Base-by-base conservation (phyloP, 2,329 filamentous ascomycete species). In the Colletotrichum karsti region DNA sequence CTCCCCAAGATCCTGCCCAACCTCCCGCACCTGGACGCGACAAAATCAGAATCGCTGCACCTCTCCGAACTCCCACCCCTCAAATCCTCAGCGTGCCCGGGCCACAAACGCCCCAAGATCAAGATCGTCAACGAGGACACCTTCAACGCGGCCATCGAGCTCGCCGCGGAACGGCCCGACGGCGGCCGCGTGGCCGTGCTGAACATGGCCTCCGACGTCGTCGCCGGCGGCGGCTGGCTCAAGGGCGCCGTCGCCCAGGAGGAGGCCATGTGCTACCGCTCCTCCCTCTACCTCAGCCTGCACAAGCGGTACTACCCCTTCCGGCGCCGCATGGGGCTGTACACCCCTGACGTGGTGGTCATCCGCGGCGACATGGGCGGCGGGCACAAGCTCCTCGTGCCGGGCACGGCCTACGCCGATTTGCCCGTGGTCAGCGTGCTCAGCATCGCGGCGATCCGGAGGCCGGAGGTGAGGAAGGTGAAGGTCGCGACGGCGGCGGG, bases 261-360 rank as follows among this genome's bases (percentile, higher is more conserved):
- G 78, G 91, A 93, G 79, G 85, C 87, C 3, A 82, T 93, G 7
- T 93, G 90, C 78, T 90, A 89, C 74, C 86, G 90, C 46, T 88
- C 84, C 50, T 86, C 87, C 1, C 83, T 90, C 7, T 83, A 77
- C 28, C 73, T 83, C 30, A 85, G 84, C 20, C 78, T 89, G 1
- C 78, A 82, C 64, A 71, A 74, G 22, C 70, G 74, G 15, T 85
- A 85, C 73, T 91, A 91, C 74, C 88, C 88, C 0, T 80, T 88
- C 66, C 39, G 55, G 7, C 77, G 81, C 13, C 77, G 81, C 6
- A 83, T 83, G 61, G 86, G 82, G 1, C 77, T 92, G 35, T 92
- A 92, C 77, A 86, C 88, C 0, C 89, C 88, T 0, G 83, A 83
- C 10, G 87, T 92, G 4, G 78, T 91, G 10, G 78, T 92, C 15